Base-by-base conservation (phyloP, 495 filamentous ascomycete species). In the Tirmania nivea region DNA sequence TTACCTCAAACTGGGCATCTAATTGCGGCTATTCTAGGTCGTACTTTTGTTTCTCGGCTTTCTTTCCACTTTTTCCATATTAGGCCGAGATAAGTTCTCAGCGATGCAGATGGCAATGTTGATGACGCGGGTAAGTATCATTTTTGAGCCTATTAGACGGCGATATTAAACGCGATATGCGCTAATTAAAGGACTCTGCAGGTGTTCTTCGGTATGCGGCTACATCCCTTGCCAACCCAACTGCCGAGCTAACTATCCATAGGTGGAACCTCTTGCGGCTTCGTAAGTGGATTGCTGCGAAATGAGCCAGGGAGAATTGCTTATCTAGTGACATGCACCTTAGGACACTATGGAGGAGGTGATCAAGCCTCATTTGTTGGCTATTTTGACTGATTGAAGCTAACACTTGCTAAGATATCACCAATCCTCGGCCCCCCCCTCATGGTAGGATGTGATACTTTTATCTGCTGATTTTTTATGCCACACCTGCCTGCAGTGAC, bases 31-130 rank as follows among this genome's bases (percentile, higher is more conserved):
- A 8, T 49, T 21, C 10, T 54, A 64, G 62, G 52, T 96, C 19
- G 68, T 82, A 49, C 78, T 94, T 53, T 69, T 94, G 57, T 94
- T 92, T 62, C 62, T 82, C 47, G 87, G 88, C 55, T 96, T 94
- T 69, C 68, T 94, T 31, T 93, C 89, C 0, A 94, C 87, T 0
- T 94, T 95, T 62, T 81, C 84, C 1, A 78, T 94, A 56, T 76
- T 96, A 54, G 88, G 84, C 21, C 75, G 89, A 57, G 84, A 86
- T 58, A 67, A 71, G 12, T 84, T 83, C 60, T 77, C 77, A 19
- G 73, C 83, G n/a, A 62, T 69, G 8, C 69, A 86, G 57, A 94
- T 94, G 80, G 25, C n/a, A 19, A 25, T 25, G 11, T 10, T 50
- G 3, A 50, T 50, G 48, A 19, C 21, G 14, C n/a, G 48, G 21